Conservation (phyloP, 2,329 filamentous ascomycete genomes). For the Trichoderma cornu-damae region DNA sequence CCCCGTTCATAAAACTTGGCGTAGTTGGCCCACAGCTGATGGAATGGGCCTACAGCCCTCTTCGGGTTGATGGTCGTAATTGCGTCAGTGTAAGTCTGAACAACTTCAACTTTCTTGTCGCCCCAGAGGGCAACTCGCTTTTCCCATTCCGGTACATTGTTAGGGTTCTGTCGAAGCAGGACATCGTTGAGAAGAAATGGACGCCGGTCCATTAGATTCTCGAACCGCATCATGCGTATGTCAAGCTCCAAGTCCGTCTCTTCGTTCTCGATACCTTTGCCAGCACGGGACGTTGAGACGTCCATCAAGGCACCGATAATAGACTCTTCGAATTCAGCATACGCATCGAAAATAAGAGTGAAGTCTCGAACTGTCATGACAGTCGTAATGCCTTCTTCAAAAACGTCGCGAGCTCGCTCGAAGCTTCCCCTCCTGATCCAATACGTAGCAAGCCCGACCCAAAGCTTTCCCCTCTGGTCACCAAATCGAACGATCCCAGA, state of each 20-base stretch:
- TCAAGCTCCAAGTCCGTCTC: constrained; percentile 91
- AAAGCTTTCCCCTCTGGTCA: constrained; percentile 90
- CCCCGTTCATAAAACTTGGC: constrained; percentile 94
- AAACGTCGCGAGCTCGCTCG: constrained; percentile 85
- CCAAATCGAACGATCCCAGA: constrained; percentile 88
- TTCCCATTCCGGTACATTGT: constrained; percentile 95
- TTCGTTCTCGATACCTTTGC: constrained; percentile 71
- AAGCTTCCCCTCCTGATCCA: constrained; percentile 93
- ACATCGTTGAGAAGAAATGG: constrained; percentile 97
- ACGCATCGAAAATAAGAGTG: constrained; percentile 91
- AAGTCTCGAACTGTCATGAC: constrained; percentile 99
- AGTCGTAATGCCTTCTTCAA: constrained; percentile 93
- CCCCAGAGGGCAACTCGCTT: constrained; percentile 96
- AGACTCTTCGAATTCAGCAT: constrained; percentile 94
- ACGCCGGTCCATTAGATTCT: constrained; percentile 93
- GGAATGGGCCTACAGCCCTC: constrained; percentile 87
- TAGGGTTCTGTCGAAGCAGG: constrained; percentile 86
- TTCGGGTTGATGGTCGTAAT: constrained; percentile 91
- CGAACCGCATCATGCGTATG: constrained; percentile 95
- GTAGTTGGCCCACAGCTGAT: constrained; percentile 94
- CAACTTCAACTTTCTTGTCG: constrained; percentile 83
- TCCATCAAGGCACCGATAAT: constrained; percentile 91
- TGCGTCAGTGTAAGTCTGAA: constrained; percentile 90
- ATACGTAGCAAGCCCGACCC: constrained; percentile 91
- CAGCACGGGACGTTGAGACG: constrained; percentile 70